These are phyloP conservation scores for Aspergillus biplanus DNA, from an alignment of 495 filamentous ascomycete species.

Conservation along the genomic window DNA sequence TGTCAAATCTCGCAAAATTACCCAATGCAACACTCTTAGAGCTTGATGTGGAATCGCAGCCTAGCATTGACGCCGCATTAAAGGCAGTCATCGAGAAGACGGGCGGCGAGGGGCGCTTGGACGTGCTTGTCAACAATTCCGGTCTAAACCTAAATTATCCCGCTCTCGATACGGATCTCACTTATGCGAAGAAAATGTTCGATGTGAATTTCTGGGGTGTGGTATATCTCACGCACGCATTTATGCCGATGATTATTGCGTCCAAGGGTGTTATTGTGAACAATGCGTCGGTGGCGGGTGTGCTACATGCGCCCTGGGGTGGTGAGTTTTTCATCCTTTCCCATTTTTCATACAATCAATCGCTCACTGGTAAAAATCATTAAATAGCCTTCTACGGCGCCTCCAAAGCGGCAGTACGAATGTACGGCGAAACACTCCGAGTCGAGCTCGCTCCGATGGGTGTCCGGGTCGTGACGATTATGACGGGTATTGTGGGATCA, in stretches of 20 bases:
- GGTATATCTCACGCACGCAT: conserved; percentile 58
- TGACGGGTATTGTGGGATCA: conserved; percentile 14
- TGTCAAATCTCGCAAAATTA: conserved; percentile 29
- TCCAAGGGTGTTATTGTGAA: conserved; percentile 60
- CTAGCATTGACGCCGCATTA: conserved; percentile 25
- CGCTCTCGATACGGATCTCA: conserved; percentile 53
- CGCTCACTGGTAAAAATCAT: not conserved
- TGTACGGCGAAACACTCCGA: conserved; percentile 55
- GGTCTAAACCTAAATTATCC: conserved; percentile 57
- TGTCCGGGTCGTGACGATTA: conserved; percentile 57
- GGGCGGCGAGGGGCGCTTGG: conserved; percentile 51
- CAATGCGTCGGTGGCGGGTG: conserved; percentile 48
- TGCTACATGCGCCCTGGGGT: conserved; percentile 9
- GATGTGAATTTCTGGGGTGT: conserved; percentile 67
- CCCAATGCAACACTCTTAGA: conserved; percentile 22
- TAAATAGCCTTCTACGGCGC: conserved; percentile 47
- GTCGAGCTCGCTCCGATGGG: conserved; percentile 57
- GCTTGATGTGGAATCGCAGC: conserved; percentile 26
- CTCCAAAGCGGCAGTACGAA: conserved; percentile 54
- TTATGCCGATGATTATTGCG: conserved; percentile 54
- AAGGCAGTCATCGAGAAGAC: conserved; percentile 58
- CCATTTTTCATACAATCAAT: conserved; percentile 30
- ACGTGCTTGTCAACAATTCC: conserved; percentile 72
- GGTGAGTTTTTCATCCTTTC: conserved; percentile 29
- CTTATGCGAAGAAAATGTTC: conserved; percentile 56